Base-by-base conservation (phyloP, 2,329 filamentous ascomycete species). In the Neonectria faginata region DNA sequence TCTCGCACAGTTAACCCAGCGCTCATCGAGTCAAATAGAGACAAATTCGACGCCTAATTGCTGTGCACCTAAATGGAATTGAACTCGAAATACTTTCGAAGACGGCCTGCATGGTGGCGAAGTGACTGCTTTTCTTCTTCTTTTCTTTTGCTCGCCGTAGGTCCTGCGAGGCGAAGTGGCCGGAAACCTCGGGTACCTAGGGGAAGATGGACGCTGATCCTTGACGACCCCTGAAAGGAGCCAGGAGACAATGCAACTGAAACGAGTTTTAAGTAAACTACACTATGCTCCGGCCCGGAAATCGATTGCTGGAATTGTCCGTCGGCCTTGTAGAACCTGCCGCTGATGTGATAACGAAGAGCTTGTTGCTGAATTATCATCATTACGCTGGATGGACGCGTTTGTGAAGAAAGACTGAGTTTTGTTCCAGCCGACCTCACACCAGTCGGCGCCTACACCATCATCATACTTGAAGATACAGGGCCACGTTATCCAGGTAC, bases 211-310 rank as follows among this genome's bases (percentile, higher is more conserved):
- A 29, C 8, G 9, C 8, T 29, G 29, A 29, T 33, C 36, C 36
- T 16, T 25, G 25, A 25, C 25, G 25, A 25, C 36, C 36, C 36
- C 42, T 57, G 54, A 48, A 47, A 48, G 54, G 42, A 36, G 14
- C 8, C 14, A n/a, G 31, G 31, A 47, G 20, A 8, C 54, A 20
- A 27, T 7, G 8, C 50, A 59, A 39, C 57, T 59, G 57, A 59
- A 51, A 59, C 57, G 16, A 18, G 57, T 59, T 59, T 53, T 27
- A 45, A 59, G 48, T 53, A 52, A 47, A 52, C 56, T 42, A 20
- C 31, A 25, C 18, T 18, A 11, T 27, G 22, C 20, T 44, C 11
- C n/a, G 25, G 8, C 10, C 16, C 11, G 18, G 18, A 59, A 36
- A 18, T 7, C 16, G 25, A 50, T 20, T 53, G 47, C 53, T 53